A percentile compares a stretch with the other conserved stretches of the same genome.
Conservation (phyloP, 2,329 filamentous ascomycete genomes). For the Claviceps pusilla region DNA sequence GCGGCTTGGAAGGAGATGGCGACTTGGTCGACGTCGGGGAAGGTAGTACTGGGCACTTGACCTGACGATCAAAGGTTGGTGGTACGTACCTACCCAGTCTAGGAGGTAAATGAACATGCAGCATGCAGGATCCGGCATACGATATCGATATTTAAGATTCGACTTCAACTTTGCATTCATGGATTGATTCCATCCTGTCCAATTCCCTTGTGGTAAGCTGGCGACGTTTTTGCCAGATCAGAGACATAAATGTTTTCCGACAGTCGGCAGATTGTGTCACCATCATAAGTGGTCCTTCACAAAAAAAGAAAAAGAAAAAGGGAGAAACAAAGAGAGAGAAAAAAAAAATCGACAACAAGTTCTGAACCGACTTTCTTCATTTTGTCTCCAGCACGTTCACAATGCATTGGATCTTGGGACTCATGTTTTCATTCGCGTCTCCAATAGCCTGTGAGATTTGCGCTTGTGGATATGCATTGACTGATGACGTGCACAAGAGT, state of each 20-base stretch:
- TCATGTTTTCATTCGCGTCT: constrained; percentile 7
- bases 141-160: not conserved
- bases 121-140: not conserved
- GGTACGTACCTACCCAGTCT: too few relatives aligned
- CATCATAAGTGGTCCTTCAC: too few relatives aligned
- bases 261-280: not conserved
- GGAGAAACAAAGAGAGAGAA: too few relatives aligned
- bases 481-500: constrained; percentile 23
- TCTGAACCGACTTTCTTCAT: not conserved
- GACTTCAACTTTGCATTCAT: not conserved
- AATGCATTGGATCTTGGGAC: not conserved
- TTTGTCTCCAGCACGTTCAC: not conserved
- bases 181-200: not conserved
- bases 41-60: not conserved
- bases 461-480: constrained; percentile 56
- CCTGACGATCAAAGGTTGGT: too few relatives aligned
- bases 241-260: not conserved
- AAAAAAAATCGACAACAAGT: not conserved
- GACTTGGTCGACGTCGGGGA: not conserved
- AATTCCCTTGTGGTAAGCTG: not conserved
- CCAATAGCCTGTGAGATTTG: constrained; percentile 29
- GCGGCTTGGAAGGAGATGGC: too few relatives aligned
- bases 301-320: too few relatives aligned
- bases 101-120: too few relatives aligned
- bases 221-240: not conserved